Evolutionary conservation across 1,139 yeast species (phyloP), one percentile per base, ranked within the genome.

Genomic region (Yamadazyma oceani): DNA sequence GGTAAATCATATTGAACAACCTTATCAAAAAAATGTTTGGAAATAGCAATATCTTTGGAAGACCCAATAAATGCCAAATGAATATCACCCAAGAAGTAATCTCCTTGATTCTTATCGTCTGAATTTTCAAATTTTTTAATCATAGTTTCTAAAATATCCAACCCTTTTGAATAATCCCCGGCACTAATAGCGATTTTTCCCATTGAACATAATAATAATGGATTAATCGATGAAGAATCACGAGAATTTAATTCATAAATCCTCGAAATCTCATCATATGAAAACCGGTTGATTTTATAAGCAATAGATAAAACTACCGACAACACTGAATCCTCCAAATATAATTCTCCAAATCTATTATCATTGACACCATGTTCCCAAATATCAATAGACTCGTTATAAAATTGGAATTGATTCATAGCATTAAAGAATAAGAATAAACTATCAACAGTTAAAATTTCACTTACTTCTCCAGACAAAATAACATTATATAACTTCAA

Each of bases 61-160:
- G 80, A 81, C 34, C 96, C 95, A 53, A 89, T 82, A 53, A 89
- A 88, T 2, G 85, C 75, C 46, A 84, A 72, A 61, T 85, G 95
- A 36, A 85, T 80, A 59, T 83, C 85, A 33, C 69, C 61, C 44
- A 71, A 60, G 22, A 31, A 36, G 13, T 32, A 25, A 17, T 24
- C 26, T 10, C 28, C 32, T 8, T 22, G 47, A 35, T 47, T 45
- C n/a, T 44, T 44, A 22, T 50, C 44, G 22, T 40, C 42, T 13
- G 50, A 40, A n/a, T 42, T 35, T 44, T 62, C 72, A 42, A 56
- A 62, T 6, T 46, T 32, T 34, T 57, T 49, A 49, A 69, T 60
- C 39, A 71, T 55, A 6, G 55, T 51, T 53, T 71, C 76, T 46
- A 71, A 60, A 32, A 58, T 53, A 42, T 71, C 76, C 40, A 71